A percentile compares a stretch with the other conserved stretches of the same genome.
Evolutionary conservation across 345 rosid genomes (phyloP).

Genomic region (Lepidium didymum): DNA sequence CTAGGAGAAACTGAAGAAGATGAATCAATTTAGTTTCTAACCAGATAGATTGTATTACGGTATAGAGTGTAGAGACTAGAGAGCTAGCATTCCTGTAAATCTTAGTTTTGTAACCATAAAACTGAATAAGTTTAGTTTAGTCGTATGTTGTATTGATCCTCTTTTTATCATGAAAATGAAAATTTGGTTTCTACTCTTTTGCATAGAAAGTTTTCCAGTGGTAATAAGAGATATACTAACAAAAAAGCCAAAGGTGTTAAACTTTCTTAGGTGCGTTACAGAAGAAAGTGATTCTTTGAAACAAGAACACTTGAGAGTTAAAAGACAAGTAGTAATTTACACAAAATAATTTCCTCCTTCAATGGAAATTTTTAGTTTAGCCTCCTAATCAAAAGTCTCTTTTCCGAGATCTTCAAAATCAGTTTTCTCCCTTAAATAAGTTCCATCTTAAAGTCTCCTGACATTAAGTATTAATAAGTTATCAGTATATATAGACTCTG

Average conservation of each 20-base stretch:
- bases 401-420: constrained; percentile 8
- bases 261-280: constrained; percentile 10
- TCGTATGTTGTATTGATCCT: background rate
- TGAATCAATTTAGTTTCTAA: constrained; percentile 10
- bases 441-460: constrained; percentile 10
- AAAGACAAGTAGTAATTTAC: constrained; percentile 20
- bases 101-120: constrained; percentile 18
- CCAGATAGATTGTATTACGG: constrained; percentile 1
- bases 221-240: background rate
- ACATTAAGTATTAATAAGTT: constrained; percentile 14
- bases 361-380: constrained; percentile 10
- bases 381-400: constrained; percentile 15
- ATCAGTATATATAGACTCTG: constrained; percentile 9
- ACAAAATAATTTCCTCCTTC: constrained; percentile 11
- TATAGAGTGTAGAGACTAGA: background rate
- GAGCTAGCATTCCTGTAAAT: background rate
- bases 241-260: constrained; percentile 1
- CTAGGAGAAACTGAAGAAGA: constrained; percentile 24
- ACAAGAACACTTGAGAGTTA: constrained; percentile 15
- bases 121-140: background rate
- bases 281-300: background rate
- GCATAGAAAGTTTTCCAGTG: background rate
- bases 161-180: background rate
- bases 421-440: constrained; percentile 9
- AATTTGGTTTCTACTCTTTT: background rate